Evolutionary conservation across 2,329 filamentous ascomycete genomes (phyloP).

Genomic region (Epichloe aotearoae): DNA sequence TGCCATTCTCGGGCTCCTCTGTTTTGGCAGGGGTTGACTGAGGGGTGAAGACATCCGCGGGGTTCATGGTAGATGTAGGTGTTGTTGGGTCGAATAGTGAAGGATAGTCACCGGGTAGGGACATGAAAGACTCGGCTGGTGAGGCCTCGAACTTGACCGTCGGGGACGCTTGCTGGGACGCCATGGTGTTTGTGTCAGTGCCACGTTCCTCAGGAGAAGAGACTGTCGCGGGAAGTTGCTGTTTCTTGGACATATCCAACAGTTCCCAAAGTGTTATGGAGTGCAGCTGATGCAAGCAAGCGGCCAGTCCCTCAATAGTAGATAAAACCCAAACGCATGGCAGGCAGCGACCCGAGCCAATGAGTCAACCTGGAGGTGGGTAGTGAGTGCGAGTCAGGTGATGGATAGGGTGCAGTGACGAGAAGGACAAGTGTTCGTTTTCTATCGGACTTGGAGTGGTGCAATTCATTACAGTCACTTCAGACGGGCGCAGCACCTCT

Average conservation of each 20-base stretch:
- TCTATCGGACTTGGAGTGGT: background rate
- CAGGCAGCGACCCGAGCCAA: constrained; percentile 10
- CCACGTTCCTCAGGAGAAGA: background rate
- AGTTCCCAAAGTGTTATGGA: background rate
- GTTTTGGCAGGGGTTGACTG: constrained; percentile 21
- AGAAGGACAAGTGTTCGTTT: constrained; percentile 6
- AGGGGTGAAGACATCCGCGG: constrained; percentile 37
- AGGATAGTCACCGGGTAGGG: constrained; percentile 35
- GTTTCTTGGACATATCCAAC: constrained; percentile 4
- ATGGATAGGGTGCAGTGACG: constrained; percentile 1
- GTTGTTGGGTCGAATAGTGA: constrained; percentile 31
- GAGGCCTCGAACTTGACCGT: constrained; percentile 40
- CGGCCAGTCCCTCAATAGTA: constrained; percentile 8
- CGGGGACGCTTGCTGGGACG: constrained; percentile 27
- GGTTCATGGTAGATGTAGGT: constrained; percentile 26
- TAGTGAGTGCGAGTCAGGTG: constrained; percentile 12
- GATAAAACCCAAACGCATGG: constrained; percentile 11
- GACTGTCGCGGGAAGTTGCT: background rate
- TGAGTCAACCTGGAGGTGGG: constrained; percentile 11
- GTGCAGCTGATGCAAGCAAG: constrained; percentile 3
- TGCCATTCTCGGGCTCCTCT: constrained; percentile 10
- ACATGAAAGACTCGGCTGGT: constrained; percentile 40
- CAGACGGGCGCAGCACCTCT: constrained; percentile 1
- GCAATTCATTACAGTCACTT: background rate
- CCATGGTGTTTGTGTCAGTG: constrained; percentile 18